Base-by-base conservation (phyloP, 495 filamentous ascomycete genomes). In the Penicillium parvum region DNA sequence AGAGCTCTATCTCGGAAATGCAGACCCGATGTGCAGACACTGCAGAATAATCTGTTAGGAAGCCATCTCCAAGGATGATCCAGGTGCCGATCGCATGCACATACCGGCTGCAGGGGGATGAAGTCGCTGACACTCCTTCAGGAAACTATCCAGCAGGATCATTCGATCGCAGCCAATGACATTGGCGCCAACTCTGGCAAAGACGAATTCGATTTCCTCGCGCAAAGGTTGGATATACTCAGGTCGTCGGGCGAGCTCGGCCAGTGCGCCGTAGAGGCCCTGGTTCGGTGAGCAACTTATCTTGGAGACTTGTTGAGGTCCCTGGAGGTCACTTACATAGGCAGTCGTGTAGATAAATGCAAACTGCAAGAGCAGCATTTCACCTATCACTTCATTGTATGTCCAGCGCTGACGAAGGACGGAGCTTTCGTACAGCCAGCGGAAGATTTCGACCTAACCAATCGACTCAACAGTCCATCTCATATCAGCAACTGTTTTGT, bases 51-150 rank as follows among this genome's bases (percentile, higher is more conserved):
- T 47, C 36, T 20, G 38, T 41, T 45, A 40, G 23, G 15, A 3
- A 14, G 7, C 5, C 12, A n/a, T 16, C n/a, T 20, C n/a, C 10
- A 10, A 15, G 21, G 20, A n/a, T n/a, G n/a, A n/a, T n/a, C n/a
- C n/a, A n/a, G n/a, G n/a, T 7, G 6, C 30, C 27, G 26, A 19
- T 22, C 19, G 35, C 32, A 50, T 52, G 25, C 15, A 50, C 46
- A 42, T 43, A 59, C 56, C 37, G 16, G 56, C 52, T 39, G 56
- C 46, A 43, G 56, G 56, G 14, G 52, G 56, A 32, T 56, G 52
- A 26, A 63, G 27, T 5, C 59, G 50, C 41, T 51, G 53, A 32
- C 51, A 58, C 33, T 65, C 61, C 21, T 62, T 65, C 11, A 63
- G 25, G 29, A 65, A 60, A 40, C 53, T 58, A 17, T 65, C 59